Evolutionary conservation across 768 basidiomycete species (phyloP).

Genomic region (Calocybe cyanea): DNA sequence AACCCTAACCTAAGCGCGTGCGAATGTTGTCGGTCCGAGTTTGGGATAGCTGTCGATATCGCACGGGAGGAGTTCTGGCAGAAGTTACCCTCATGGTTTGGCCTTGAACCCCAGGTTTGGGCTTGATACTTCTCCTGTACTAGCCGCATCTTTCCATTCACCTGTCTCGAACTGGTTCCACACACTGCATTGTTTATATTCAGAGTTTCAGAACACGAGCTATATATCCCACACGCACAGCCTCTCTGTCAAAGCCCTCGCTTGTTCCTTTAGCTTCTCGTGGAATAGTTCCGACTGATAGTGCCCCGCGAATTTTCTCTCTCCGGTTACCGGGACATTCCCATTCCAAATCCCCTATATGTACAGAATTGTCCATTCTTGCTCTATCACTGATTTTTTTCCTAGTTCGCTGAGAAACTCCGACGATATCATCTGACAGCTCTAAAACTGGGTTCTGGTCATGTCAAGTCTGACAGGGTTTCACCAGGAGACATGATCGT

Average conservation of each 20-base stretch:
- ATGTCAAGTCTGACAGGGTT: slow-evolving; percentile 4
- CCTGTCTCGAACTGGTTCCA: slow-evolving; percentile 10
- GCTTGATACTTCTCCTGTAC: slow-evolving; percentile 14
- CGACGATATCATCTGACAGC: slow-evolving; percentile 11
- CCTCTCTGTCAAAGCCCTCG: slow-evolving; percentile 7
- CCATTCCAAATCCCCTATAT: neutral
- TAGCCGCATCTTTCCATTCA: neutral
- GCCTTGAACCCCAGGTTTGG: slow-evolving; percentile 36
- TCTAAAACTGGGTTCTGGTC: neutral
- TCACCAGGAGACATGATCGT: slow-evolving; percentile 5
- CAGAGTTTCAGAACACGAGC: slow-evolving; percentile 5
- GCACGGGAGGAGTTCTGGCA: slow-evolving; percentile 65
- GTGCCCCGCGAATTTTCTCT: slow-evolving; percentile 1
- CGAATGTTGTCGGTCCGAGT: slow-evolving; percentile 61
- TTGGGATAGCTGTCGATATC: slow-evolving; percentile 53
- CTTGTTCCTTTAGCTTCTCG: slow-evolving; percentile 9
- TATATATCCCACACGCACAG: slow-evolving; percentile 8
- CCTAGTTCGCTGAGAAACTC: slow-evolving; percentile 3
- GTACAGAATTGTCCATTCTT: neutral
- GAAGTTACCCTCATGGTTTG: slow-evolving; percentile 63
- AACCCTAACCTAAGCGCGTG: slow-evolving; percentile 52
- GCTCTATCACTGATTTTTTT: neutral
- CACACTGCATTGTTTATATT: slow-evolving; percentile 5
- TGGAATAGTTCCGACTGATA: slow-evolving; percentile 7
- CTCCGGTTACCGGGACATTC: slow-evolving; percentile 5